phyloP scores from a whole-genome alignment of 139 green algal species.

The Monoraphidium neglectum region DNA sequence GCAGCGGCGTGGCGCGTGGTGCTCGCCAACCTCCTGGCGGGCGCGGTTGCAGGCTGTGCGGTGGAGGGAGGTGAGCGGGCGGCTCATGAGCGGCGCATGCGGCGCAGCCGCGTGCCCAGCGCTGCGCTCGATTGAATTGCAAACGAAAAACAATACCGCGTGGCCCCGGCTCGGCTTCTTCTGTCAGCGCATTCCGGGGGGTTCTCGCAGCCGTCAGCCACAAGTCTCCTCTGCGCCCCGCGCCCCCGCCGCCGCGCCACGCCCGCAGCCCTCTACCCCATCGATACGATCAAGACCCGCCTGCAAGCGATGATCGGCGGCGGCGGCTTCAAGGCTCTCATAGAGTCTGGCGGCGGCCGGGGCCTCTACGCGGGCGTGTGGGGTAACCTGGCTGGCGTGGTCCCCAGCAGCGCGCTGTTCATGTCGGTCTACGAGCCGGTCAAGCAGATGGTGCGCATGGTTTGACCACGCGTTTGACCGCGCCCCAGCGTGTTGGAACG shows the following conservation, averaged over 20 bases:
- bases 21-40: slow-evolving; percentile 76
- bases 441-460: slow-evolving; percentile 64
- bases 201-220: no score
- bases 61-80: slow-evolving; percentile 77
- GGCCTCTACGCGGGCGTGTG: slow-evolving; percentile 84
- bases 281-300: slow-evolving; percentile 99
- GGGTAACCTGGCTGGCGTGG: slow-evolving; percentile 85
- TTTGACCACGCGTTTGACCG: no score
- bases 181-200: not conserved
- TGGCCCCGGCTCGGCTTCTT: not conserved
- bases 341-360: slow-evolving; percentile 75
- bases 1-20: slow-evolving; percentile 59
- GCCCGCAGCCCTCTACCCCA: slow-evolving; percentile 86
- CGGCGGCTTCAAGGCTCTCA: slow-evolving; percentile 73
- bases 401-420: slow-evolving; percentile 92
- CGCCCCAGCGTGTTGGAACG: no score
- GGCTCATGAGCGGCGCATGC: not conserved
- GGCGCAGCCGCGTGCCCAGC: not conserved
- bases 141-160: not conserved
- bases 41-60: slow-evolving; percentile 77
- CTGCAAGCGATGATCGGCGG: slow-evolving; percentile 88
- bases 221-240: not conserved
- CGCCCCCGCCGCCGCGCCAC: not conserved
- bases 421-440: slow-evolving; percentile 94
- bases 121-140: not conserved